Evolutionary conservation across 2,329 filamentous ascomycete species (phyloP).

Genomic region (Fusarium burgessii): DNA sequence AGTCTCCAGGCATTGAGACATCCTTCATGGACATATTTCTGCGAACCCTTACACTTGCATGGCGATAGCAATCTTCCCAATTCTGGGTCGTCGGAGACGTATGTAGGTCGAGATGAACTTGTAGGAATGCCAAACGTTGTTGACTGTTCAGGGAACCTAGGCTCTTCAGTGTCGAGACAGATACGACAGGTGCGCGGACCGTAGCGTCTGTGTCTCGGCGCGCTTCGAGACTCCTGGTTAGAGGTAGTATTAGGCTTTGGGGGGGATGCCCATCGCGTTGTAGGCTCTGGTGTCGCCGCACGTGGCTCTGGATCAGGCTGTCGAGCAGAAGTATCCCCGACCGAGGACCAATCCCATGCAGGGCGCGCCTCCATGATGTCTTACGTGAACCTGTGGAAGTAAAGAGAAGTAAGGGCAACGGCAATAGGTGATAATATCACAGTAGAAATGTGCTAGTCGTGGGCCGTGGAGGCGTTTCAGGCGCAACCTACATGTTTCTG

Average conservation of each 20-base stretch:
- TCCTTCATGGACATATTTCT: conserved; percentile 93
- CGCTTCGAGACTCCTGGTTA: conserved; percentile 22
- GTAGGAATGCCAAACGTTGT: conserved; percentile 51
- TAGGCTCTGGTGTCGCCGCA: conserved; percentile 12
- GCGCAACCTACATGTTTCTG: conserved; percentile 48
- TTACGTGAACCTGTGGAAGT: conserved; percentile 37
- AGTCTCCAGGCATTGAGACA: conserved; percentile 88
- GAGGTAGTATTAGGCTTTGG: conserved; percentile 17
- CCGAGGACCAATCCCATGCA: conserved; percentile 46
- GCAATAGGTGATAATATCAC: conserved; percentile 20
- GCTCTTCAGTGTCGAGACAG: conserved; percentile 77
- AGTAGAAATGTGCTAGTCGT: conserved; percentile 24
- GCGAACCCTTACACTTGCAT: conserved; percentile 92
- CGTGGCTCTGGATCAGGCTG: conserved; percentile 24
- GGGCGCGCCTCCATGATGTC: conserved; percentile 46
- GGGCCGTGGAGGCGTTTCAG: conserved; percentile 36
- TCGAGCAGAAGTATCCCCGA: conserved; percentile 28
- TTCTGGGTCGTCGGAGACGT: conserved; percentile 79
- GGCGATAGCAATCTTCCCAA: conserved; percentile 86
- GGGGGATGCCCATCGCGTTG: neutral
- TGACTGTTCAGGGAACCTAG: conserved; percentile 58
- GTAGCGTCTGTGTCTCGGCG: conserved; percentile 61
- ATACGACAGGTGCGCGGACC: conserved; percentile 86
- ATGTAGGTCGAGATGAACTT: conserved; percentile 59
- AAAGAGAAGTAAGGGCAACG: conserved; percentile 28